Conservation (phyloP, 352 stramenopile species). For the Vaucheria bursata region DNA sequence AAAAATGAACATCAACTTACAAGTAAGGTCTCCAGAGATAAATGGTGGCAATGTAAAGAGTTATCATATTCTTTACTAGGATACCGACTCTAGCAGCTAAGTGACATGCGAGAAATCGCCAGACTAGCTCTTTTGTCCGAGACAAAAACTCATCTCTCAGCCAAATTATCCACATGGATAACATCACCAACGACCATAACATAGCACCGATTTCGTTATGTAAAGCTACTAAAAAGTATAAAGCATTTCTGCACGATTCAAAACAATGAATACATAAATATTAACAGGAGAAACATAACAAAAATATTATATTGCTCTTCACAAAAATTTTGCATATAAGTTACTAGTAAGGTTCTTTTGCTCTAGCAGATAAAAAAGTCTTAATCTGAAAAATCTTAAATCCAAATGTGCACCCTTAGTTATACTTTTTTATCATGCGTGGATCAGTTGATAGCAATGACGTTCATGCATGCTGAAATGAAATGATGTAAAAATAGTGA, state of each 20-base stretch:
- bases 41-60: conserved; percentile 22
- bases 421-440: too few relatives aligned
- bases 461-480: too few relatives aligned
- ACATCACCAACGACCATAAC: conserved; percentile 10
- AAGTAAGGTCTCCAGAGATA: conserved; percentile 43
- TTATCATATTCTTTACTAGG: conserved; percentile 25
- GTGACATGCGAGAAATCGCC: conserved; percentile 5
- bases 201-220: conserved; percentile 25
- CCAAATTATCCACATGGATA: conserved; percentile 6
- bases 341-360: neutral
- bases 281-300: neutral
- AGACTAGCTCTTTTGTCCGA: neutral
- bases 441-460: too few relatives aligned
- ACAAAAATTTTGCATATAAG: neutral
- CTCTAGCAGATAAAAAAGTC: neutral
- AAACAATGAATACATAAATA: neutral
- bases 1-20: neutral
- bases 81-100: conserved; percentile 21
- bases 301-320: neutral
- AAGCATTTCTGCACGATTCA: neutral
- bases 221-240: conserved; percentile 31
- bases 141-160: neutral
- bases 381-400: neutral
- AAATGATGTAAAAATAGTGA: too few relatives aligned
- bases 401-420: neutral